A percentile compares a stretch with the other conserved stretches of the same genome.
Evolutionary conservation across 768 basidiomycete genomes (phyloP).

Genomic region (Calocybe gangraenosa): DNA sequence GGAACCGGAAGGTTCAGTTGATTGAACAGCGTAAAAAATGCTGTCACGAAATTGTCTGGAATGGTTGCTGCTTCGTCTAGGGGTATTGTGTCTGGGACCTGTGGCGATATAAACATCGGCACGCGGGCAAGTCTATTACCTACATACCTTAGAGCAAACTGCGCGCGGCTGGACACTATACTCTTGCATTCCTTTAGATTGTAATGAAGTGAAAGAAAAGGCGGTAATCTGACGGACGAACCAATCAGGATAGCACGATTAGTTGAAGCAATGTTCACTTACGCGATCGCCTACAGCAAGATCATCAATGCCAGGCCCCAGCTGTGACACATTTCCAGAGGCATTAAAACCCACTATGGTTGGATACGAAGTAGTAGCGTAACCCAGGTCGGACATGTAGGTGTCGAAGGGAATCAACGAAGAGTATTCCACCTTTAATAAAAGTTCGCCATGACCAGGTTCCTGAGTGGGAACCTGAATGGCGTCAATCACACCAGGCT

Average conservation of each 20-base stretch:
- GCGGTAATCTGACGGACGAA: conserved; percentile 13
- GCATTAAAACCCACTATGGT: conserved; percentile 30
- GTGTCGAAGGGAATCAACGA: conserved; percentile 35
- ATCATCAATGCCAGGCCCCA: conserved; percentile 28
- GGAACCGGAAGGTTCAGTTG: conserved; percentile 31
- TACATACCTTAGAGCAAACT: conserved; percentile 29
- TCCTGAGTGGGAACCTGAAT: conserved; percentile 26
- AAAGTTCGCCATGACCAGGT: conserved; percentile 30
- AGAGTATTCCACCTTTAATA: conserved; percentile 33
- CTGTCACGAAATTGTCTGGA: conserved; percentile 38
- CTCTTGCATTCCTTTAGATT: conserved; percentile 18
- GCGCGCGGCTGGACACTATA: conserved; percentile 16
- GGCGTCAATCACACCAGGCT: conserved; percentile 29
- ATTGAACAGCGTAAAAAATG: conserved; percentile 34
- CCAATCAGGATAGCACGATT: neutral
- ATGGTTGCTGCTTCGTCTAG: conserved; percentile 35
- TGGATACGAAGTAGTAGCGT: conserved; percentile 23
- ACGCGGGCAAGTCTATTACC: conserved; percentile 34
- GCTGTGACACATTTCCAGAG: conserved; percentile 28
- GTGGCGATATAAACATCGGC: neutral
- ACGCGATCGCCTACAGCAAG: conserved; percentile 34
- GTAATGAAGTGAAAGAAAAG: conserved; percentile 10
- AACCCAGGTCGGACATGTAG: conserved; percentile 30
- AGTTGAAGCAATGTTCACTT: conserved; percentile 6
- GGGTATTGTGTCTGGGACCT: conserved; percentile 38